A percentile compares a stretch with the other conserved stretches of the same genome.
phyloP scores from a whole-genome alignment of 2,329 filamentous ascomycete genomes.

The Fusarium praegraminearum region DNA sequence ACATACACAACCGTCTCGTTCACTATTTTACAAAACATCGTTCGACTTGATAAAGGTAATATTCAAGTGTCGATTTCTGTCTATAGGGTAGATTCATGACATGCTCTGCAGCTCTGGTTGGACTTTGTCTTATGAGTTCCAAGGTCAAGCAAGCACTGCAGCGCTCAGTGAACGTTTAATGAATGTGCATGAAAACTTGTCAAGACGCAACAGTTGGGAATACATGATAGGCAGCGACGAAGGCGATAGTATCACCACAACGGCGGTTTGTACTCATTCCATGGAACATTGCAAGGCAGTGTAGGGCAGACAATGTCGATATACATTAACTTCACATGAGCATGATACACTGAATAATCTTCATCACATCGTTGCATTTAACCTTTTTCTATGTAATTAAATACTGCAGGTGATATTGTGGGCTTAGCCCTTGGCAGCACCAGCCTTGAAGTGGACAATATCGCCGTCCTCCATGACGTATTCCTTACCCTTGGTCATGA shows the following conservation, averaged over 20 bases:
- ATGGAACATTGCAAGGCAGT: neutral
- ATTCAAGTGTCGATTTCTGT: neutral
- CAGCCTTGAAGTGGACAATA: conserved; percentile 88
- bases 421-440: conserved; percentile 77
- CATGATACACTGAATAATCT: neutral
- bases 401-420: conserved; percentile 21
- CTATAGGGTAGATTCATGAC: neutral
- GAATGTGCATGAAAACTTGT: neutral
- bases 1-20: neutral
- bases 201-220: neutral
- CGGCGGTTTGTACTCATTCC: no score
- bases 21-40: neutral
- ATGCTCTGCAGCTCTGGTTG: no score
- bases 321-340: neutral
- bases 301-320: no score
- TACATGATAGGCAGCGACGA: no score
- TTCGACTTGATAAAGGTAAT: neutral
- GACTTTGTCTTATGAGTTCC: neutral
- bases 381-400: conserved; percentile 40
- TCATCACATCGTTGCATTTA: conserved; percentile 44
- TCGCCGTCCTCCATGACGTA: conserved; percentile 90
- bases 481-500: conserved; percentile 99
- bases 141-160: neutral
- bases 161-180: neutral
- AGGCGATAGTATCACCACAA: neutral